Conservation (phyloP, 108 stramenopile species). For the Nannochloropsis granulata region DNA sequence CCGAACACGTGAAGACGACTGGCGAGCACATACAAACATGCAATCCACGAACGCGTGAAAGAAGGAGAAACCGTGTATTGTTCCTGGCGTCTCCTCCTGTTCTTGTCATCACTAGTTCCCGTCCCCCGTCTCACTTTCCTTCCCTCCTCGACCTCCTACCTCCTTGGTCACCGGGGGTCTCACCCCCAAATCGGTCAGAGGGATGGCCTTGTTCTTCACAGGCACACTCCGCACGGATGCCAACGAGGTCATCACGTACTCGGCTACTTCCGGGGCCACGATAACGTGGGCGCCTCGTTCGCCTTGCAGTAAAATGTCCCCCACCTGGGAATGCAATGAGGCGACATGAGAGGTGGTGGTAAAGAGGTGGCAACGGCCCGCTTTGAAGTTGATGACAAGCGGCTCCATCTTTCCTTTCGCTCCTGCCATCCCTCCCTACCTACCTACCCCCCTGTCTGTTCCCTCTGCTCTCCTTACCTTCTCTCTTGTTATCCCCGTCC, state of each 20-base stretch:
- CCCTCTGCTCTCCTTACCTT: background rate
- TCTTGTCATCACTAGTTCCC: background rate
- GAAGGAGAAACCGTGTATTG: background rate
- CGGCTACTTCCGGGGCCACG: constrained; percentile 7
- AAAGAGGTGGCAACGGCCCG: background rate
- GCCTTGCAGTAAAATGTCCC: constrained; percentile 24
- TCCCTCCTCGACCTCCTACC: background rate
- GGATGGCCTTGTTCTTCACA: constrained; percentile 7
- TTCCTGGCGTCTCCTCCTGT: background rate
- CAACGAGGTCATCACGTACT: background rate
- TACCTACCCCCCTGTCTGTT: too few species aligned
- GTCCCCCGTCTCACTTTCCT: background rate
- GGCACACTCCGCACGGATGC: constrained; percentile 13
- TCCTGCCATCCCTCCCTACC: too few species aligned
- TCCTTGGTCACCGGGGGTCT: constrained; percentile 1
- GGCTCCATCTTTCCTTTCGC: background rate
- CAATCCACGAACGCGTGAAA: background rate
- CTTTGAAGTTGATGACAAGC: background rate
- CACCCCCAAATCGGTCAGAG: background rate
- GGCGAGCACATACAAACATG: too few species aligned
- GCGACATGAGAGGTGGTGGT: background rate
- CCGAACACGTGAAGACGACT: background rate
- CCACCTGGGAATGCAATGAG: background rate
- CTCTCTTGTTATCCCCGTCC: constrained; percentile 9
- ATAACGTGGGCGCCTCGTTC: constrained; percentile 23